Percentiles rank a stretch among this genome's conserved stretches.
Conservation (phyloP, 1,284 basidiomycete genomes). For the Boletus mariae region DNA sequence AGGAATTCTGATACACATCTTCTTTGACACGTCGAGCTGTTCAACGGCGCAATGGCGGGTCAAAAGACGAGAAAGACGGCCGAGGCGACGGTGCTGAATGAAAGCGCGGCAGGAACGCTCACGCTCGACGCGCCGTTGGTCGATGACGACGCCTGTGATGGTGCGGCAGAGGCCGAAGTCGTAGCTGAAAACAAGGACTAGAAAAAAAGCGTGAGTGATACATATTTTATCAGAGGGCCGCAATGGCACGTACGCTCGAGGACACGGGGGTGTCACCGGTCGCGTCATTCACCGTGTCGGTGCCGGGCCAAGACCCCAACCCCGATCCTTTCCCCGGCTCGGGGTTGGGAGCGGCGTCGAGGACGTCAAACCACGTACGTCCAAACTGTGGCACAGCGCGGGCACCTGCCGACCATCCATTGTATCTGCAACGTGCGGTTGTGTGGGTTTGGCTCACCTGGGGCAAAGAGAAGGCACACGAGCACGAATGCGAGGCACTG, state of each 20-base stretch:
- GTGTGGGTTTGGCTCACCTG: neutral
- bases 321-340: neutral
- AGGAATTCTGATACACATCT: neutral
- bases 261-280: neutral
- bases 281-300: neutral
- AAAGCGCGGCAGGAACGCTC: constrained; percentile 5
- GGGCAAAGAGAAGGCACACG: neutral
- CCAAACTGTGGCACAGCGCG: constrained; percentile 16
- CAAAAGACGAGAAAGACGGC: constrained; percentile 11
- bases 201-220: neutral
- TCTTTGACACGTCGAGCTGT: too few relatives aligned
- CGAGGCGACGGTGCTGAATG: constrained; percentile 9
- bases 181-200: neutral
- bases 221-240: too few relatives aligned
- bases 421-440: neutral
- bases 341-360: neutral
- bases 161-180: neutral
- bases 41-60: neutral
- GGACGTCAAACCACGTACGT: neutral
- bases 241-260: neutral
- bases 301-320: neutral
- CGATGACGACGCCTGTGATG: neutral
- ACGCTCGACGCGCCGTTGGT: constrained; percentile 13
- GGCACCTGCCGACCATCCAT: neutral
- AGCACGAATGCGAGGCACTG: constrained; percentile 2